Evolutionary conservation across 2,329 filamentous ascomycete genomes (phyloP).

Genomic region (Emergomyces africanus): DNA sequence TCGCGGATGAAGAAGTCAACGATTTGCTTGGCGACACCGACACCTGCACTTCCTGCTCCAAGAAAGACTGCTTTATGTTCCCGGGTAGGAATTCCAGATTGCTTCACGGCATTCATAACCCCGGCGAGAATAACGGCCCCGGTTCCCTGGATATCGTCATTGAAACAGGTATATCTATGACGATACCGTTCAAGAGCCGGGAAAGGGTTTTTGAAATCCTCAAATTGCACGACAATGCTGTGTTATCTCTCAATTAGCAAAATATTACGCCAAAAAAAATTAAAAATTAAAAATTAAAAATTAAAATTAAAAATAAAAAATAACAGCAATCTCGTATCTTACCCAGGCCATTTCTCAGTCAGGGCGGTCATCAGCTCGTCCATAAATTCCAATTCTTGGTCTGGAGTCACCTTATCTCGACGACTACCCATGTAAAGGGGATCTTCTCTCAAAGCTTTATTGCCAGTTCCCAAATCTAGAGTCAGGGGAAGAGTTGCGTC

Average conservation of each 20-base stretch:
- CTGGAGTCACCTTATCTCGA: slow-evolving; percentile 62
- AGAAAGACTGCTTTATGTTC: slow-evolving; percentile 95
- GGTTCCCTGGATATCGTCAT: slow-evolving; percentile 96
- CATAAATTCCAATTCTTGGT: slow-evolving; percentile 80
- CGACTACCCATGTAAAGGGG: slow-evolving; percentile 84
- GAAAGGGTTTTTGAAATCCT: slow-evolving; percentile 98
- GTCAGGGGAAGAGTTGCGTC: slow-evolving; percentile 50
- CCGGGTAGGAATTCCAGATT: slow-evolving; percentile 70
- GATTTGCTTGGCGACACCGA: slow-evolving; percentile 95
- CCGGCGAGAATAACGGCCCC: slow-evolving; percentile 88
- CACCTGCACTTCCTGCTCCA: slow-evolving; percentile 87
- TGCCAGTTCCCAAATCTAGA: slow-evolving; percentile 51
- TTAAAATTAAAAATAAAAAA: too few relatives aligned
- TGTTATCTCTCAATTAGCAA: too few relatives aligned
- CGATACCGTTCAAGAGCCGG: slow-evolving; percentile 84
- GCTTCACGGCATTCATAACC: slow-evolving; percentile 62
- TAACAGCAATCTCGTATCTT: too few relatives aligned
- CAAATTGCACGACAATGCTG: slow-evolving; percentile 75
- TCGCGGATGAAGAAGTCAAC: slow-evolving; percentile 93
- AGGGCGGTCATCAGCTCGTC: slow-evolving; percentile 95
- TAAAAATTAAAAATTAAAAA: too few relatives aligned
- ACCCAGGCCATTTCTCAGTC: slow-evolving; percentile 60
- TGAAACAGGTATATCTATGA: slow-evolving; percentile 86
- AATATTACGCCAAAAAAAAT: too few relatives aligned
- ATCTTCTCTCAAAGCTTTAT: slow-evolving; percentile 57